Evolutionary conservation across 331 rosid species (phyloP).

Genomic region (Acacia concinna): DNA sequence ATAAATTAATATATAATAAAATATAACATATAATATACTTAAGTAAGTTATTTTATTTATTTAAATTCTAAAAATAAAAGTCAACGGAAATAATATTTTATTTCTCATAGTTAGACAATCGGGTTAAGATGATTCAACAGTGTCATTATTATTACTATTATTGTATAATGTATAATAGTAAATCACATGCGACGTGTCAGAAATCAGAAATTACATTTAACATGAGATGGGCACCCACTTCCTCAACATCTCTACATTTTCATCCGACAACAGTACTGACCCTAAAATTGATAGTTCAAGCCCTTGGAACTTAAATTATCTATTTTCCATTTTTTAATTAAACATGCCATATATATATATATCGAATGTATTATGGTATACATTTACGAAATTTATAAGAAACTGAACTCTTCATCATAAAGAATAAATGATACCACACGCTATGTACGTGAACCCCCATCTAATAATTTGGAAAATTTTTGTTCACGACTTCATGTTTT

Average conservation of each 20-base stretch:
- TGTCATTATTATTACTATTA: neutral
- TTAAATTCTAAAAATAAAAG: too few relatives aligned
- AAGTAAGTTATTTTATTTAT: too few relatives aligned
- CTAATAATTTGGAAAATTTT: too few relatives aligned
- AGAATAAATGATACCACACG: too few relatives aligned
- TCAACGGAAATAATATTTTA: too few relatives aligned
- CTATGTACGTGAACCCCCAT: too few relatives aligned
- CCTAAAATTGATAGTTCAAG: neutral
- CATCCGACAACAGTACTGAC: slow-evolving; percentile 12
- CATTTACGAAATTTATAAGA: too few relatives aligned
- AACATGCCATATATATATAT: neutral
- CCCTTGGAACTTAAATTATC: neutral
- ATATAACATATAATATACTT: too few relatives aligned
- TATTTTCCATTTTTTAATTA: too few relatives aligned
- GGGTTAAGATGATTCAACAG: neutral
- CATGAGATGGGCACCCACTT: slow-evolving; percentile 21
- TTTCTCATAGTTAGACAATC: neutral
- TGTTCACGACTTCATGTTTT: too few relatives aligned
- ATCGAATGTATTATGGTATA: neutral
- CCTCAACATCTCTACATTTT: neutral
- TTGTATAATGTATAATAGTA: neutral
- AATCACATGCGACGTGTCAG: slow-evolving; percentile 24
- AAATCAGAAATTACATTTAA: slow-evolving; percentile 3
- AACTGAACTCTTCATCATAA: neutral
- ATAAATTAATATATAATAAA: too few relatives aligned